Evolutionary conservation across 2,329 filamentous ascomycete species (phyloP).

Genomic region (Colletotrichum sp.): DNA sequence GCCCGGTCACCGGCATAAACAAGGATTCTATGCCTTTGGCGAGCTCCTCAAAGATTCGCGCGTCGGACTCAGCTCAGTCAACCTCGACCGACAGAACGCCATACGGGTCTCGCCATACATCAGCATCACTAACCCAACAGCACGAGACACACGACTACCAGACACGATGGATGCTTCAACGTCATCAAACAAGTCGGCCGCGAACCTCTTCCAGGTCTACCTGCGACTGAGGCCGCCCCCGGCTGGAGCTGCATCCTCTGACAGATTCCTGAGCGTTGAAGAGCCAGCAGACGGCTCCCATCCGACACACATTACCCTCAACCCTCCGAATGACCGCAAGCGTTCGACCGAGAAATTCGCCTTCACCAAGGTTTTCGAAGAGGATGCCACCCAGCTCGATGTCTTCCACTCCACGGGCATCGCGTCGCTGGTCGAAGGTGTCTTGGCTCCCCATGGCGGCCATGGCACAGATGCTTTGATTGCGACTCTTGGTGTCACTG

Average conservation of each 20-base stretch:
- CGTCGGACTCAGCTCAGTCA: neutral
- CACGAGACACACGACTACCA: neutral
- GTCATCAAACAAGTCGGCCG: conserved; percentile 15
- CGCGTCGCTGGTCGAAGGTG: conserved; percentile 77
- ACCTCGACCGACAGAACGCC: neutral
- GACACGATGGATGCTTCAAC: conserved; percentile 13
- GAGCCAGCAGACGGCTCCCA: conserved; percentile 45
- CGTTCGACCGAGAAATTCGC: conserved; percentile 91
- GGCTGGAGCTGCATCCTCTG: conserved; percentile 47
- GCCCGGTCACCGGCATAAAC: conserved; percentile 17
- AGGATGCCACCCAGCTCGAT: conserved; percentile 83
- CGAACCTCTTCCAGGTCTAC: conserved; percentile 86
- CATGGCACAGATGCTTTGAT: conserved; percentile 89
- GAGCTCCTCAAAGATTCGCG: neutral
- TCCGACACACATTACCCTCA: conserved; percentile 76
- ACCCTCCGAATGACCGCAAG: conserved; percentile 84
- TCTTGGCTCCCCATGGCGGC: conserved; percentile 73
- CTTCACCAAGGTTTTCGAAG: conserved; percentile 93
- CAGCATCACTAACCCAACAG: neutral
- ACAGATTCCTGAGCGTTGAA: conserved; percentile 84
- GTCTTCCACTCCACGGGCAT: conserved; percentile 84
- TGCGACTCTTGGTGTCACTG: conserved; percentile 91
- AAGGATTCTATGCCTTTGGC: conserved; percentile 6
- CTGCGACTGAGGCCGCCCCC: conserved; percentile 79
- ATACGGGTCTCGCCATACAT: neutral